Percentiles rank a stretch among this genome's conserved stretches.
Evolutionary conservation across 768 basidiomycete species (phyloP).

Genomic region (Albatrellus ellisii): DNA sequence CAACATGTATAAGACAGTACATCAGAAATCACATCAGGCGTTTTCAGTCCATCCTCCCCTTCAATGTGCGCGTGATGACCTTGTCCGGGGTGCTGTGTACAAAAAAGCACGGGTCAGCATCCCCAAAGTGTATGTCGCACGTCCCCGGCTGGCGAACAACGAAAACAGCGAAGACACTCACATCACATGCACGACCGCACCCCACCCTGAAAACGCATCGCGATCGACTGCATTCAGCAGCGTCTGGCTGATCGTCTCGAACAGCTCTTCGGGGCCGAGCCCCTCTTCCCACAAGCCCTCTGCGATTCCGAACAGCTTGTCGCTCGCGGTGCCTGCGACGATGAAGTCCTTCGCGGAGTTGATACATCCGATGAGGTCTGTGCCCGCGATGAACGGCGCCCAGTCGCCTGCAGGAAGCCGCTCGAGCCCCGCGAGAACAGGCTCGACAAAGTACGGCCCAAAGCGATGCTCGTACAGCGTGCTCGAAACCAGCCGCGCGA

Average conservation of each 20-base stretch:
- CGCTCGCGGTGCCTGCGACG: conserved; percentile 84
- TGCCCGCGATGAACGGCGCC: conserved; percentile 90
- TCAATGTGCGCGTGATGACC: conserved; percentile 74
- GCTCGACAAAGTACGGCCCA: conserved; percentile 93
- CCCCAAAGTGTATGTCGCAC: background rate
- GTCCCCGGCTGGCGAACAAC: background rate
- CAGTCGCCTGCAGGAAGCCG: conserved; percentile 30
- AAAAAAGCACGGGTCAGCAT: conserved; percentile 8
- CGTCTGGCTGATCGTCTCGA: conserved; percentile 97
- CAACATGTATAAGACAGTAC: no score
- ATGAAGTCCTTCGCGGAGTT: conserved; percentile 96
- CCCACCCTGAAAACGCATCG: conserved; percentile 96
- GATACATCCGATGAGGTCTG: conserved; percentile 88
- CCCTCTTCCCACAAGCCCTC: conserved; percentile 99
- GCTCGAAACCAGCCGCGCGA: conserved; percentile 89
- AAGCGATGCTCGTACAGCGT: conserved; percentile 95
- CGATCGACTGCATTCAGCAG: conserved; percentile 90
- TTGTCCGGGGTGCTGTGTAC: conserved; percentile 65
- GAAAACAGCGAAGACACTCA: conserved; percentile 28
- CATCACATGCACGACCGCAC: conserved; percentile 91
- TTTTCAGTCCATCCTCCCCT: conserved; percentile 94
- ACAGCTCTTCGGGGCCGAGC: conserved; percentile 90
- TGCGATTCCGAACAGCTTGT: conserved; percentile 92
- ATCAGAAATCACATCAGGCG: no score
- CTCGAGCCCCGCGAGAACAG: conserved; percentile 86